Percentiles rank a stretch among this genome's conserved stretches.
phyloP scores from a whole-genome alignment of 2,329 filamentous ascomycete genomes.

The Diaporthe sp. region DNA sequence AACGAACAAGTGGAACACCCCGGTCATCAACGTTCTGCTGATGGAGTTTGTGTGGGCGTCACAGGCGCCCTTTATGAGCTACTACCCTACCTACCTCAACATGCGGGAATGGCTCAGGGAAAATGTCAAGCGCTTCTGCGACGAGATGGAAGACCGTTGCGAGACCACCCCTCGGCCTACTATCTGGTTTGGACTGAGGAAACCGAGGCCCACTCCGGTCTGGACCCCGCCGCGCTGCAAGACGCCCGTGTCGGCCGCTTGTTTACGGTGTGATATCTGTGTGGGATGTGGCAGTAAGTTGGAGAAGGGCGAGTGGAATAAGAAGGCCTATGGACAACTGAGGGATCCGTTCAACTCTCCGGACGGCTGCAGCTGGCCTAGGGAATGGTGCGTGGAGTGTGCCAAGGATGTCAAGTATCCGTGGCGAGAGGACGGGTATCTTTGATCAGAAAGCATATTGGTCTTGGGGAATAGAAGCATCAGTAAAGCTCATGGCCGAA shows the following conservation, averaged over 20 bases:
- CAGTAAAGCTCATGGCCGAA: too few species aligned
- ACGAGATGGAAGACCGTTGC: too few species aligned
- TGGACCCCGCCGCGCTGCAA: too few species aligned
- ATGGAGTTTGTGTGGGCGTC: conserved; percentile 5
- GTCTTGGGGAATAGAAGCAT: too few species aligned
- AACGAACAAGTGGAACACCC: background rate
- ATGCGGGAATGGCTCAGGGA: background rate
- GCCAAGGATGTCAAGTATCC: background rate
- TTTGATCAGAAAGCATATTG: background rate
- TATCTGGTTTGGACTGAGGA: too few species aligned
- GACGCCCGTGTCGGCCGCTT: too few species aligned
- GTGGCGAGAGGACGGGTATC: background rate
- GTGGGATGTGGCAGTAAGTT: background rate
- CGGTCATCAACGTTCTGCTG: background rate
- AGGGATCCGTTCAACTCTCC: background rate
- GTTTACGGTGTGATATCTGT: background rate
- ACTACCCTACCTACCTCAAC: background rate
- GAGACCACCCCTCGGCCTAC: too few species aligned
- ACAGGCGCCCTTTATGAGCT: fast-evolving
- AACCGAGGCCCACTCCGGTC: too few species aligned
- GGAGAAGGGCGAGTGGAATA: too few species aligned
- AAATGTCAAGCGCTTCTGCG: fast-evolving
- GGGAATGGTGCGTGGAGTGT: background rate
- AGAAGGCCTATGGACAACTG: background rate
- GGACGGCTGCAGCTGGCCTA: fast-evolving